Evolutionary conservation across 2,329 filamentous ascomycete species (phyloP).

Genomic region (Alternaria gaisen): DNA sequence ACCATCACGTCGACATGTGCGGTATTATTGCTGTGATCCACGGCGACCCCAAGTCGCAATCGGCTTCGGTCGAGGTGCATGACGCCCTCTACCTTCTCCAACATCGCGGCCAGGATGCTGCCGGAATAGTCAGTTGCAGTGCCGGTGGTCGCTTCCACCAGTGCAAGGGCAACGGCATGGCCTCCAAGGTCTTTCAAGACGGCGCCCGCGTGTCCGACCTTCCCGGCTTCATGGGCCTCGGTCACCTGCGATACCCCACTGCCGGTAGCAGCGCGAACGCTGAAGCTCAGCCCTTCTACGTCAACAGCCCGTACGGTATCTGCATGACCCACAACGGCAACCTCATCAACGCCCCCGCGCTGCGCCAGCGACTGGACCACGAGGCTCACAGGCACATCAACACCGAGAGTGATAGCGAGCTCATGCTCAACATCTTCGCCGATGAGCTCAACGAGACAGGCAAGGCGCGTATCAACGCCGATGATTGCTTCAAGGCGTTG

Average conservation of each 20-base stretch:
- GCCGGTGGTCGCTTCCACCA: slow-evolving; percentile 83
- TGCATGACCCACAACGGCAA: slow-evolving; percentile 88
- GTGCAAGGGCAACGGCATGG: slow-evolving; percentile 91
- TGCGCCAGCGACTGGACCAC: slow-evolving; percentile 76
- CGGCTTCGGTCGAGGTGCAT: slow-evolving; percentile 56
- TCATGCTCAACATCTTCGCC: slow-evolving; percentile 89
- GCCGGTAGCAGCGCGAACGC: slow-evolving; percentile 83
- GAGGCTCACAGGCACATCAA: slow-evolving; percentile 88
- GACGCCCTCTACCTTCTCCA: slow-evolving; percentile 53
- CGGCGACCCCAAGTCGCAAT: slow-evolving; percentile 51
- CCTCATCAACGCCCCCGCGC: slow-evolving; percentile 78
- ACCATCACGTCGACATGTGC: slow-evolving; percentile 54
- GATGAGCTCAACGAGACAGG: slow-evolving; percentile 81
- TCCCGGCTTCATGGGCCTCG: slow-evolving; percentile 86
- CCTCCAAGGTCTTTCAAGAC: slow-evolving; percentile 83
- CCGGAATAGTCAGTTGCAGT: slow-evolving; percentile 80
- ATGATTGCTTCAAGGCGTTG: slow-evolving; percentile 78
- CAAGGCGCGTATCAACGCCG: slow-evolving; percentile 80
- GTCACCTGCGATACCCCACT: slow-evolving; percentile 88
- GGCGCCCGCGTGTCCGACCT: slow-evolving; percentile 77
- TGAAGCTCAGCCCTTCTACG: slow-evolving; percentile 92
- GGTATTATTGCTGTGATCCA: slow-evolving; percentile 62
- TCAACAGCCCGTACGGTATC: slow-evolving; percentile 85
- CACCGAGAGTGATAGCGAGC: slow-evolving; percentile 86
- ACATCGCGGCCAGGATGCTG: slow-evolving; percentile 85